Percentiles rank a stretch among this genome's conserved stretches.
phyloP scores from a whole-genome alignment of 176 grass and related monocot species.

The Guadua angustifolia region DNA sequence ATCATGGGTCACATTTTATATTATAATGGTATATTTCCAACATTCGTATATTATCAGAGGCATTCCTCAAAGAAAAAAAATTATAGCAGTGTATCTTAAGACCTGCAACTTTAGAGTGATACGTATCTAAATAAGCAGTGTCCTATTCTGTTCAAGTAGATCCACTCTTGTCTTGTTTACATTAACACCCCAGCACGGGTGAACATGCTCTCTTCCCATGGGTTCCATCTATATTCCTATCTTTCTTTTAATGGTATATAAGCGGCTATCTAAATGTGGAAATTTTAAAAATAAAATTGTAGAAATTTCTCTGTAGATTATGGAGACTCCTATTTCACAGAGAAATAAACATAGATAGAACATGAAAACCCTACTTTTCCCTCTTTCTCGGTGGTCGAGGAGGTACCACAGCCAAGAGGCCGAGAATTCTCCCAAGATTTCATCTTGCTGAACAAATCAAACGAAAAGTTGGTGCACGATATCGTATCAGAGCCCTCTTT shows the following conservation, averaged over 20 bases:
- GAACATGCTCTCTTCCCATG: neutral
- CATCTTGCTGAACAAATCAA: conserved; percentile 32
- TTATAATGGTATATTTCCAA: no score
- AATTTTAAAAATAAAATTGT: no score
- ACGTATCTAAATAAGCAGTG: neutral
- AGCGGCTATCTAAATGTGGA: neutral
- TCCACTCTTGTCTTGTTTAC: neutral
- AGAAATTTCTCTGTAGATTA: neutral
- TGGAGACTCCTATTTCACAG: no score
- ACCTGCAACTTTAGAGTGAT: no score
- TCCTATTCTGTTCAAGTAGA: neutral
- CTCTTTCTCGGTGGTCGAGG: neutral
- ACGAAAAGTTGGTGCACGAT: conserved; percentile 6
- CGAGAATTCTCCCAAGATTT: conserved; percentile 28
- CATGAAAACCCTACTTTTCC: neutral
- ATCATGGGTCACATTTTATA: no score
- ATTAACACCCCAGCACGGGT: neutral
- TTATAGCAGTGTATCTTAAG: no score
- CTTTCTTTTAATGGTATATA: no score
- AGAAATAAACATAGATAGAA: neutral
- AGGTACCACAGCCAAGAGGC: conserved; percentile 39
- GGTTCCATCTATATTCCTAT: no score
- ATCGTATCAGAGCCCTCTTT: conserved; percentile 3
- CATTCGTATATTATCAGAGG: no score
- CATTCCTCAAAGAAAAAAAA: no score